Percentiles rank a stretch among this genome's conserved stretches.
These are phyloP conservation scores for Alternaria incomplexa DNA, from an alignment of 2,329 filamentous ascomycete species.

Conservation along the genomic window DNA sequence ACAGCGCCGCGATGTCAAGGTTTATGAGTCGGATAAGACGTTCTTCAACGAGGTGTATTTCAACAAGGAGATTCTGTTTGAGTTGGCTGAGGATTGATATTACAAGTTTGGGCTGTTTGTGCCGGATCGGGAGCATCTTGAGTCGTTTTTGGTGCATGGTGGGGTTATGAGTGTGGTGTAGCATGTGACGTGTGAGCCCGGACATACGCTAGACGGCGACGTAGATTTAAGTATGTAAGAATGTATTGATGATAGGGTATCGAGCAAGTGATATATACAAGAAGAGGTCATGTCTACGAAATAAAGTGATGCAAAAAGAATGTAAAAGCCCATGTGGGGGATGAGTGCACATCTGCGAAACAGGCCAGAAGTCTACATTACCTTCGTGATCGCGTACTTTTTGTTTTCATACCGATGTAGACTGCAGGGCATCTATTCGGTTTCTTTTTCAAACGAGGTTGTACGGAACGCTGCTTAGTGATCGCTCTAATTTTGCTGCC, in stretches of 20 bases:
- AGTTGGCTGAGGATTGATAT: too few species aligned
- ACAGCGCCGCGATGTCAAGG: too few species aligned
- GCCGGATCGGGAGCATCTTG: too few species aligned
- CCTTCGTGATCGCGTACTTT: neutral
- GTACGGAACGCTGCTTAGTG: neutral
- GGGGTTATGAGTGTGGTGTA: neutral
- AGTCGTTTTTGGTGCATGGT: neutral
- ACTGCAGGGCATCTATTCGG: neutral
- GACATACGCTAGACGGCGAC: neutral
- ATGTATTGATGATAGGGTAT: neutral
- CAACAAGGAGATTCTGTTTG: too few species aligned
- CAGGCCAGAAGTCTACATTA: neutral
- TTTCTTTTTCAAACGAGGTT: accelerated
- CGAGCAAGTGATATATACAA: neutral
- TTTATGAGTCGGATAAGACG: too few species aligned
- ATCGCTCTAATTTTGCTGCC: neutral
- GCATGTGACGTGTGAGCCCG: neutral
- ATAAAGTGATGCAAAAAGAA: neutral
- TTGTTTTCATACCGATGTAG: neutral
- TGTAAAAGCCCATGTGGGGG: neutral
- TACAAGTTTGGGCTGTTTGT: too few species aligned
- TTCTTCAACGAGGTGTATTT: too few species aligned
- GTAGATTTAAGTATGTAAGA: neutral
- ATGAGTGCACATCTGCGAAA: neutral
- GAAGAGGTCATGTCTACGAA: neutral